phyloP scores from a whole-genome alignment of 768 basidiomycete genomes.

The Leccinum boreale region DNA sequence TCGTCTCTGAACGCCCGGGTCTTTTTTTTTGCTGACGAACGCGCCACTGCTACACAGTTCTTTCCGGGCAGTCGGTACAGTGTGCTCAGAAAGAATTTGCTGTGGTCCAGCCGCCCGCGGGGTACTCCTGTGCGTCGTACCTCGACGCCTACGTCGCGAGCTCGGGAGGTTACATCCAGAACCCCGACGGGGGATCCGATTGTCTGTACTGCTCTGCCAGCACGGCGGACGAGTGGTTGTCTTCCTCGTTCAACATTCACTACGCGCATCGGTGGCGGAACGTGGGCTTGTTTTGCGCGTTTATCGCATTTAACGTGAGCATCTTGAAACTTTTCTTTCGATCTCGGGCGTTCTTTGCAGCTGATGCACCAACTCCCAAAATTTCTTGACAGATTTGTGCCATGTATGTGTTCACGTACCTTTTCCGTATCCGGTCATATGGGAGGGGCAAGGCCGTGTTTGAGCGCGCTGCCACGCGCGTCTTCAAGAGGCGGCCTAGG shows the following conservation, averaged over 20 bases:
- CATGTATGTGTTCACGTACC: slow-evolving; percentile 52
- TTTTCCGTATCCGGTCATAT: slow-evolving; percentile 46
- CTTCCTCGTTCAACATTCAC: slow-evolving; percentile 51
- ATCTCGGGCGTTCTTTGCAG: neutral
- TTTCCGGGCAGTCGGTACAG: slow-evolving; percentile 46
- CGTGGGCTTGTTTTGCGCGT: slow-evolving; percentile 44
- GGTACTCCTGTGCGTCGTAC: slow-evolving; percentile 47
- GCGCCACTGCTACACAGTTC: slow-evolving; percentile 27
- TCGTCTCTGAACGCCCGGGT: neutral
- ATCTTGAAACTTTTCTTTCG: neutral
- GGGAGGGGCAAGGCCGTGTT: slow-evolving; percentile 7
- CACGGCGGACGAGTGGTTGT: slow-evolving; percentile 54
- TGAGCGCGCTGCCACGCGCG: neutral
- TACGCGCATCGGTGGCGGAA: slow-evolving; percentile 51
- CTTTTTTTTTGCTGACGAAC: neutral
- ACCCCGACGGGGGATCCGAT: slow-evolving; percentile 33
- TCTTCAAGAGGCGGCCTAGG: neutral
- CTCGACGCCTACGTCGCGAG: slow-evolving; percentile 38
- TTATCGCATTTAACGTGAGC: slow-evolving; percentile 44
- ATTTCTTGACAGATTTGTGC: slow-evolving; percentile 35
- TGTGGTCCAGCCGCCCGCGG: slow-evolving; percentile 44
- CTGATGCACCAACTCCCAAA: neutral
- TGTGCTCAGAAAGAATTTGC: slow-evolving; percentile 67
- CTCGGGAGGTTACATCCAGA: slow-evolving; percentile 47
- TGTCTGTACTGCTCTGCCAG: slow-evolving; percentile 56